A percentile compares a stretch with the other conserved stretches of the same genome.
Evolutionary conservation across 129 eudicot species (phyloP).

Genomic region (Escallonia herrerae): DNA sequence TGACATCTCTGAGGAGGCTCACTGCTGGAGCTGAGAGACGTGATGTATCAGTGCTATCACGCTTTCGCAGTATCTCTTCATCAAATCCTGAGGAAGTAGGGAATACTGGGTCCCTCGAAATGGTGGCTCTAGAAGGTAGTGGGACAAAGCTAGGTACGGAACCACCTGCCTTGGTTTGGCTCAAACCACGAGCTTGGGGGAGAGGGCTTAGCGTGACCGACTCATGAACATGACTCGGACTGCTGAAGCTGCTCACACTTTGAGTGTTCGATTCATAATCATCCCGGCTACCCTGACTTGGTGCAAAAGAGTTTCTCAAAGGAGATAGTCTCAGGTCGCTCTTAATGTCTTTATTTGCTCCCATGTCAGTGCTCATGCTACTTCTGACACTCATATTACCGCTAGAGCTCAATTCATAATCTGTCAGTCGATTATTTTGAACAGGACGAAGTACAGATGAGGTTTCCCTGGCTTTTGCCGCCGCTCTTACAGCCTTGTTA

Average conservation of each 20-base stretch:
- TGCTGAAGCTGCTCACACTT: slow-evolving; percentile 68
- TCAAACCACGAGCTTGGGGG: slow-evolving; percentile 29
- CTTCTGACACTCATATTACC: slow-evolving; percentile 62
- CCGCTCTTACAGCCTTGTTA: slow-evolving; percentile 69
- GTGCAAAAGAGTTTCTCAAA: slow-evolving; percentile 46
- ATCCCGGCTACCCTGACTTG: slow-evolving; percentile 76
- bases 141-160: slow-evolving; percentile 11
- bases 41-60: slow-evolving; percentile 39
- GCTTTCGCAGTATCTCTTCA: slow-evolving; percentile 27
- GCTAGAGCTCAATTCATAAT: slow-evolving; percentile 58
- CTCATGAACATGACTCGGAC: slow-evolving; percentile 76
- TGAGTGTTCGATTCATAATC: slow-evolving; percentile 71
- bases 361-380: slow-evolving; percentile 55
- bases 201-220: slow-evolving; percentile 65
- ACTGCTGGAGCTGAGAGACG: slow-evolving; percentile 29
- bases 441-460: slow-evolving; percentile 80
- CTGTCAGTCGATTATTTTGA: slow-evolving; percentile 34
- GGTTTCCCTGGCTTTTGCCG: slow-evolving; percentile 88
- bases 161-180: slow-evolving; percentile 13
- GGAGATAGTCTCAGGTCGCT: slow-evolving; percentile 33
- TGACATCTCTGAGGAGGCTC: slow-evolving; percentile 68
- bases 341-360: slow-evolving; percentile 32
- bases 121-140: slow-evolving; percentile 18
- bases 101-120: slow-evolving; percentile 6
- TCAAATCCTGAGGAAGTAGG: slow-evolving; percentile 40